Conservation (phyloP, 2,329 filamentous ascomycete genomes). For the Magnaporthiopsis rhizophila region DNA sequence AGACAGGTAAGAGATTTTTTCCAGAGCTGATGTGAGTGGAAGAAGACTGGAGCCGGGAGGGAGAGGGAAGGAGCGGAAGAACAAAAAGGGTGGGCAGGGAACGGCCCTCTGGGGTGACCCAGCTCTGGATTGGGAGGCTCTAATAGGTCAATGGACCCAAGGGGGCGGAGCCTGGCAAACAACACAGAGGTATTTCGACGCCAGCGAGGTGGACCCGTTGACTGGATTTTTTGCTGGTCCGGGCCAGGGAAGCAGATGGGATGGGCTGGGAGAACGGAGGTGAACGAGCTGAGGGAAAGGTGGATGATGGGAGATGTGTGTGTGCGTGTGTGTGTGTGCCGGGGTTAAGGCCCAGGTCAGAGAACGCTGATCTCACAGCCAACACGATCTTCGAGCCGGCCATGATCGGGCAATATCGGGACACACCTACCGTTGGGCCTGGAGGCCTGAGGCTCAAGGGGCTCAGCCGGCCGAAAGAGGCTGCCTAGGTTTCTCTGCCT, state of each 20-base stretch:
- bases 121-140: constrained; percentile 3
- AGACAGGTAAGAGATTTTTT: constrained; percentile 17
- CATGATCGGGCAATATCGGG: constrained; percentile 9
- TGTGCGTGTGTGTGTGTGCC: neutral
- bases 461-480: neutral
- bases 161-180: constrained; percentile 4
- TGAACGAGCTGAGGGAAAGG: neutral
- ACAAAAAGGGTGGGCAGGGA: constrained; percentile 9
- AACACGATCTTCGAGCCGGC: neutral
- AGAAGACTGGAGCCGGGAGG: constrained; percentile 14
- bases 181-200: constrained; percentile 2
- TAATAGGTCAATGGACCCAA: constrained; percentile 7
- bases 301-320: neutral
- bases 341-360: neutral
- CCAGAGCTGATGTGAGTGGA: constrained; percentile 17
- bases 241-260: neutral
- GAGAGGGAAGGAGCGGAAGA: constrained; percentile 15
- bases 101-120: constrained; percentile 15
- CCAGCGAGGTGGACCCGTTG: constrained; percentile 4
- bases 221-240: constrained; percentile 5
- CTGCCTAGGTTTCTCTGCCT: neutral
- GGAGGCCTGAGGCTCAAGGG: constrained; percentile 4
- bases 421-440: neutral
- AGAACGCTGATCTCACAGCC: neutral
- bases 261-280: neutral